Conservation (phyloP, 176 grass and related monocot species). For the Ampelocalamus luodianensis region DNA sequence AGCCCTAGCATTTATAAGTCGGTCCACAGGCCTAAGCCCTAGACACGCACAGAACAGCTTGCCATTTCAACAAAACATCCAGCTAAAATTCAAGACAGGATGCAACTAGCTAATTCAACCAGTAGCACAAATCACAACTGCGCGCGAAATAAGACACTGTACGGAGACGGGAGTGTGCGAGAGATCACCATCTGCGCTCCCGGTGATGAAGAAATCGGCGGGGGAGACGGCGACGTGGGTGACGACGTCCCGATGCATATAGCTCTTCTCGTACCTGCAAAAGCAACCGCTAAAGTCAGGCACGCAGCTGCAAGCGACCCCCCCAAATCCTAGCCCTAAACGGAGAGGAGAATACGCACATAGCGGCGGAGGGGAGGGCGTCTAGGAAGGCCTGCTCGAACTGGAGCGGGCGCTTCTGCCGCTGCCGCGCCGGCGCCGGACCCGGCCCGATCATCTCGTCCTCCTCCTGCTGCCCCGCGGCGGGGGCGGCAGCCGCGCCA, state of each 20-base stretch:
- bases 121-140: not conserved
- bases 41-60: not conserved
- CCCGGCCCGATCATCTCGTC: conserved; percentile 73
- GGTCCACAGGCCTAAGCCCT: not conserved
- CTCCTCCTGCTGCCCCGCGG: conserved; percentile 35
- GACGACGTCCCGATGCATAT: conserved; percentile 96
- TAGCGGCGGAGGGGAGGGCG: conserved; percentile 79
- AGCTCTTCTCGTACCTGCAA: conserved; percentile 99
- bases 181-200: conserved; percentile 78
- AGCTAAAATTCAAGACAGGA: not conserved
- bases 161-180: not conserved
- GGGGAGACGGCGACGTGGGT: conserved; percentile 84
- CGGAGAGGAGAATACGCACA: conserved; percentile 49
- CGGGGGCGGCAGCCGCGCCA: conserved; percentile 22
- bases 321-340: conserved; percentile 34
- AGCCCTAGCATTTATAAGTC: not conserved
- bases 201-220: conserved; percentile 93
- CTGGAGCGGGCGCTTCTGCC: conserved; percentile 89
- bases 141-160: not conserved
- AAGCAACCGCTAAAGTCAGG: not conserved
- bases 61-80: not conserved
- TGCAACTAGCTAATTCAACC: not conserved
- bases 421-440: conserved; percentile 53
- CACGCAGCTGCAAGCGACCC: not conserved
- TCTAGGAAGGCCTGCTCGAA: conserved; percentile 96